Conservation (phyloP, 805 yeast genomes). For the Candida boleticola region DNA sequence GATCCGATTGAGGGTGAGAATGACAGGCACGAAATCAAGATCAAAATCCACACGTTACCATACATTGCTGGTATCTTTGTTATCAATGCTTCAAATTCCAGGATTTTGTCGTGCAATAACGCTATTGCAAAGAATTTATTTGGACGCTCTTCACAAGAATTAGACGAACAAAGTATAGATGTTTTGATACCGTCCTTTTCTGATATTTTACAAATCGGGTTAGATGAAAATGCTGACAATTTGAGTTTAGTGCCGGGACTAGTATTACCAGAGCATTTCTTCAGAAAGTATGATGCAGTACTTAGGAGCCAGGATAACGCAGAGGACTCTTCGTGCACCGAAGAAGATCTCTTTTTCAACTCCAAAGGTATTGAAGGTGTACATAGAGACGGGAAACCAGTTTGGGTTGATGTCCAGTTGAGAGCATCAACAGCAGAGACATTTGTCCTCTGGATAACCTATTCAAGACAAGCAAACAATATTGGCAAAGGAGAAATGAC, state of each 20-base stretch:
- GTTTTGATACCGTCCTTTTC: slow-evolving; percentile 63
- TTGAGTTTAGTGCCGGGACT: slow-evolving; percentile 53
- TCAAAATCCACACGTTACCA: slow-evolving; percentile 75
- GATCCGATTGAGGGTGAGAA: slow-evolving; percentile 51
- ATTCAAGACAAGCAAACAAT: slow-evolving; percentile 49
- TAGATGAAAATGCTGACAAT: slow-evolving; percentile 21
- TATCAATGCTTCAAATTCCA: slow-evolving; percentile 49
- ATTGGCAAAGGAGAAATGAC: slow-evolving; percentile 14
- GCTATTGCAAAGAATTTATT: slow-evolving; percentile 77
- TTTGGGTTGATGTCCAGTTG: slow-evolving; percentile 77
- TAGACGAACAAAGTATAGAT: slow-evolving; percentile 45
- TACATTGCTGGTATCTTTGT: slow-evolving; percentile 86
- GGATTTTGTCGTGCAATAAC: slow-evolving; percentile 69
- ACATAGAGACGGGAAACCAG: slow-evolving; percentile 65
- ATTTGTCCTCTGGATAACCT: slow-evolving; percentile 81
- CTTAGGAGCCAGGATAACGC: slow-evolving; percentile 17
- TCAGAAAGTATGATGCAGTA: slow-evolving; percentile 63
- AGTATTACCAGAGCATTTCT: slow-evolving; percentile 88
- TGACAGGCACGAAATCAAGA: slow-evolving; percentile 39
- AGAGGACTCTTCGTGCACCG: slow-evolving; percentile 26
- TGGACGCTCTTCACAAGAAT: slow-evolving; percentile 57
- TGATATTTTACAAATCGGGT: slow-evolving; percentile 41
- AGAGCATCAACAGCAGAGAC: slow-evolving; percentile 54
- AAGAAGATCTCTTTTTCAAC: slow-evolving; percentile 50
- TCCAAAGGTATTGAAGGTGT: slow-evolving; percentile 68